These are phyloP conservation scores for Nannochloropsis salina DNA, from an alignment of 108 stramenopile genomes.

Conservation along the genomic window DNA sequence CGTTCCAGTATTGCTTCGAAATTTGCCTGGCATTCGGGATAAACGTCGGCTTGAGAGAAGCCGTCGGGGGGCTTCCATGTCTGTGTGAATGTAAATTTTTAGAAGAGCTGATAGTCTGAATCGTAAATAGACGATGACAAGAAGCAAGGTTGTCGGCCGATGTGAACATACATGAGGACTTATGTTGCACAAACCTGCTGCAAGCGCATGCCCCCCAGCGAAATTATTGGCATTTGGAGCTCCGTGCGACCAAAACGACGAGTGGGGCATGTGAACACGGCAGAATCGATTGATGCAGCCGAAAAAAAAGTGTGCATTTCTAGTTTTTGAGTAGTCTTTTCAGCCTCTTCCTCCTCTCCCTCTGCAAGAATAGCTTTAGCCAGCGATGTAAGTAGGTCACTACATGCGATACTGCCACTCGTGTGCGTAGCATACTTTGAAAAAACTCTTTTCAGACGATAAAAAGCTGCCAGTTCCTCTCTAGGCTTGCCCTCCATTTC, in stretches of 20 bases:
- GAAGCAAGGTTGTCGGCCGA: no score
- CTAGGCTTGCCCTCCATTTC: background rate
- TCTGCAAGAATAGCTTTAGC: slow-evolving; percentile 10
- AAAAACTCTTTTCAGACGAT: background rate
- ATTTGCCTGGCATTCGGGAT: slow-evolving; percentile 65
- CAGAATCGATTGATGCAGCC: background rate
- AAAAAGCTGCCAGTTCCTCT: background rate
- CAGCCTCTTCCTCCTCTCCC: background rate
- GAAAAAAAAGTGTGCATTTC: background rate
- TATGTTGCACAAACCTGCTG: slow-evolving; percentile 70
- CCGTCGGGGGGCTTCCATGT: background rate
- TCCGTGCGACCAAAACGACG: slow-evolving; percentile 71
- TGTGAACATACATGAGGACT: no score
- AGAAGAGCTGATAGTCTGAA: background rate
- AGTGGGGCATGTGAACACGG: background rate
- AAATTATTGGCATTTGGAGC: slow-evolving; percentile 73
- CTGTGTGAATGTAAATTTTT: background rate
- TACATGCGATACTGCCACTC: background rate
- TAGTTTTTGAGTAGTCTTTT: background rate
- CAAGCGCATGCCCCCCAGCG: slow-evolving; percentile 82
- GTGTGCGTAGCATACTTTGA: background rate
- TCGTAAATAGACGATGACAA: background rate
- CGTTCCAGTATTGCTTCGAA: slow-evolving; percentile 60
- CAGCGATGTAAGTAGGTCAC: background rate
- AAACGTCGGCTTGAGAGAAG: background rate